Evolutionary conservation across 2,329 filamentous ascomycete species (phyloP).

Genomic region (Pleoardoris graminearum): DNA sequence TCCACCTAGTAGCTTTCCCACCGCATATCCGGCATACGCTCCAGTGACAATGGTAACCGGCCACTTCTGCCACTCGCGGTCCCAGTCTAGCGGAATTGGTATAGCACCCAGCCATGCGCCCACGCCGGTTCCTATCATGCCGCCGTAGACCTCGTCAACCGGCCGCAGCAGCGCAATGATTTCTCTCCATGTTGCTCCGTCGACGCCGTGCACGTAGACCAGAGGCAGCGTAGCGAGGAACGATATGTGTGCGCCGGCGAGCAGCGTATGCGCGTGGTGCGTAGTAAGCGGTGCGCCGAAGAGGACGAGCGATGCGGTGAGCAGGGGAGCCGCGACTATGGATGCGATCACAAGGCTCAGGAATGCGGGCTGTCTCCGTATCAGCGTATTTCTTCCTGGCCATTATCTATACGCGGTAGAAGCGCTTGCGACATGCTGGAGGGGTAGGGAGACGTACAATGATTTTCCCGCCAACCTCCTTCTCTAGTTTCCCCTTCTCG

Average conservation of each 20-base stretch:
- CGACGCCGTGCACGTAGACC: slow-evolving; percentile 83
- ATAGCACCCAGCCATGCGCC: slow-evolving; percentile 94
- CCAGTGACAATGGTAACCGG: slow-evolving; percentile 88
- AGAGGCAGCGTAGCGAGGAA: slow-evolving; percentile 77
- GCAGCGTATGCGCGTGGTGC: slow-evolving; percentile 74
- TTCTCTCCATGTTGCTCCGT: slow-evolving; percentile 69
- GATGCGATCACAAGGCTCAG: slow-evolving; percentile 66
- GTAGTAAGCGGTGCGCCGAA: slow-evolving; percentile 90
- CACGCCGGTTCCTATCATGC: slow-evolving; percentile 72
- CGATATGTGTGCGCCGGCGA: slow-evolving; percentile 80
- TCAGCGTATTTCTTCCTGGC: no score
- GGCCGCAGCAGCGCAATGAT: slow-evolving; percentile 71
- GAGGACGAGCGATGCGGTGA: slow-evolving; percentile 70
- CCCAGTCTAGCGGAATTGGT: slow-evolving; percentile 94
- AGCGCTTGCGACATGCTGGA: background rate
- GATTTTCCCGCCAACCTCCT: slow-evolving; percentile 36
- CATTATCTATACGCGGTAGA: no score
- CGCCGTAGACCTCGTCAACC: slow-evolving; percentile 83
- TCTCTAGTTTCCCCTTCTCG: slow-evolving; percentile 29
- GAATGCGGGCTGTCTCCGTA: slow-evolving; percentile 62
- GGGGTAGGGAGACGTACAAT: slow-evolving; percentile 44
- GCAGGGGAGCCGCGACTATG: slow-evolving; percentile 59
- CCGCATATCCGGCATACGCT: slow-evolving; percentile 74
- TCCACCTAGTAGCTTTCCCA: slow-evolving; percentile 67
- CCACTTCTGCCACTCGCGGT: slow-evolving; percentile 99